Evolutionary conservation across 345 rosid genomes (phyloP).

Genomic region (Geranium brycei): DNA sequence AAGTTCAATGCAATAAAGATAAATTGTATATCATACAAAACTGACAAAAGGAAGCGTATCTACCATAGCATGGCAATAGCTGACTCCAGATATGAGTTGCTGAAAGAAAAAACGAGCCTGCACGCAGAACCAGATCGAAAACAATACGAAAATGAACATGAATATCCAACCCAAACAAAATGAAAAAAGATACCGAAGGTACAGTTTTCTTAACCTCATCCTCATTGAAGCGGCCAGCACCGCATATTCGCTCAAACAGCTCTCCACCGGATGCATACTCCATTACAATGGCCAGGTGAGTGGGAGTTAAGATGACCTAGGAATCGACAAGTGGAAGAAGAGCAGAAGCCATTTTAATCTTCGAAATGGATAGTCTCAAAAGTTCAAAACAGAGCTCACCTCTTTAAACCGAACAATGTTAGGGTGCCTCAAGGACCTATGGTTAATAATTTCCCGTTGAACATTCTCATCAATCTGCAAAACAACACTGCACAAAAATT

Average conservation of each 20-base stretch:
- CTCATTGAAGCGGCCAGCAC: conserved; percentile 75
- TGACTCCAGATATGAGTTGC: conserved; percentile 91
- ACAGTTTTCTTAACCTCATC: conserved; percentile 49
- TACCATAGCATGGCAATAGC: conserved; percentile 95
- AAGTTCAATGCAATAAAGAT: too few species aligned
- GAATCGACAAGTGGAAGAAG: conserved; percentile 1
- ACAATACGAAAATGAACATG: neutral
- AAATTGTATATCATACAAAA: neutral
- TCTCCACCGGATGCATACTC: conserved; percentile 97
- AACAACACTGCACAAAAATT: conserved; percentile 6
- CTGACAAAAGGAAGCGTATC: conserved; percentile 8
- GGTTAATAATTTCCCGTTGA: conserved; percentile 83
- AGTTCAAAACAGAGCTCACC: conserved; percentile 25
- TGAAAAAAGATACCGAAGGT: neutral
- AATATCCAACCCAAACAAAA: neutral
- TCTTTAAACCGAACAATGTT: conserved; percentile 91
- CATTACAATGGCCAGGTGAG: conserved; percentile 92
- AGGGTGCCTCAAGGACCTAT: conserved; percentile 86
- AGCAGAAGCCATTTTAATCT: neutral
- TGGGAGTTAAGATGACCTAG: conserved; percentile 79
- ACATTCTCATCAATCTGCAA: conserved; percentile 89
- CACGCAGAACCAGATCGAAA: conserved; percentile 7
- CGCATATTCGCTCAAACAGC: conserved; percentile 76
- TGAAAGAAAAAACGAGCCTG: conserved; percentile 98
- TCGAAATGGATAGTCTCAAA: neutral